Percentiles rank a stretch among this genome's conserved stretches.
Conservation (phyloP, 495 filamentous ascomycete genomes). For the Aspergillus bertholletiae region DNA sequence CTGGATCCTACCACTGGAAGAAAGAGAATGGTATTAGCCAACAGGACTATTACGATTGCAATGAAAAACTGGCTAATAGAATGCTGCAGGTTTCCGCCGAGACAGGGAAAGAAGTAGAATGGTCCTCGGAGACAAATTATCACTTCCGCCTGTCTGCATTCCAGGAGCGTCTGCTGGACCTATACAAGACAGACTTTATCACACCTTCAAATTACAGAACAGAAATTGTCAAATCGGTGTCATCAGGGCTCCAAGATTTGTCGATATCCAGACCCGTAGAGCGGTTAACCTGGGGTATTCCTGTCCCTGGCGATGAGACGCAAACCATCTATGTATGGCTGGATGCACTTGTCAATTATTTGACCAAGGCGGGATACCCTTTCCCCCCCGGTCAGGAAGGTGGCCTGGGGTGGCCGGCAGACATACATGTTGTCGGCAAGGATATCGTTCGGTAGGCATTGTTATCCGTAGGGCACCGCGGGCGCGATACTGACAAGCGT, state of each 20-base stretch:
- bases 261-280: slow-evolving; percentile 81
- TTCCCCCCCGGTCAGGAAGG: slow-evolving; percentile 62
- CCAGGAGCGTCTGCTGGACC: slow-evolving; percentile 65
- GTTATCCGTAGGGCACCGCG: not conserved
- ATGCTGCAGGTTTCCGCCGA: slow-evolving; percentile 63
- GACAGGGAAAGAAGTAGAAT: slow-evolving; percentile 89
- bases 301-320: slow-evolving; percentile 73
- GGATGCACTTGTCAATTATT: slow-evolving; percentile 90
- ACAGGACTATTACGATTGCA: not conserved
- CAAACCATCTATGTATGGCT: slow-evolving; percentile 99
- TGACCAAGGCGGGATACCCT: slow-evolving; percentile 84
- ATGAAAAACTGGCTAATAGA: slow-evolving; percentile 12
- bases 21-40: slow-evolving; percentile 60
- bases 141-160: slow-evolving; percentile 89
- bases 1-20: slow-evolving; percentile 76
- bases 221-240: slow-evolving; percentile 65
- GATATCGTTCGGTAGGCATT: slow-evolving; percentile 72
- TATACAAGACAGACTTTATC: slow-evolving; percentile 76
- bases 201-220: slow-evolving; percentile 62
- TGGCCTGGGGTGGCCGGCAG: slow-evolving; percentile 76
- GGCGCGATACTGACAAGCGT: not conserved
- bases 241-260: slow-evolving; percentile 72
- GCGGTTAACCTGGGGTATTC: slow-evolving; percentile 84
- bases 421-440: slow-evolving; percentile 91
- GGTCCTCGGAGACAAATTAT: slow-evolving; percentile 92